Evolutionary conservation across 2,329 filamentous ascomycete genomes (phyloP).

Genomic region (Xylaria sp.): DNA sequence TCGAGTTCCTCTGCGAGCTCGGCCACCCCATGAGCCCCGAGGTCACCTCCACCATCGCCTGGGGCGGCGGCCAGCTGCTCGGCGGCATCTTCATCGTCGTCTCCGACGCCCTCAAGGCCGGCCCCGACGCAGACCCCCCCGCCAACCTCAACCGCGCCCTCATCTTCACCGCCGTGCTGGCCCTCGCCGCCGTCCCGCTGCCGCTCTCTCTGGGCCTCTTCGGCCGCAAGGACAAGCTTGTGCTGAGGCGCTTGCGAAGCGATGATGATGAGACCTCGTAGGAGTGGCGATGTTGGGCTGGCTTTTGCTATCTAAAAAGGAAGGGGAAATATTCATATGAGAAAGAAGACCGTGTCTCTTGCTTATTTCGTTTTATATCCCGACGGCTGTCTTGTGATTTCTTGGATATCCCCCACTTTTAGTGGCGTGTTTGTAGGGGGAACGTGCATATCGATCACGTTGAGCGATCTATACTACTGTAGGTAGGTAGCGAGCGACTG

Average conservation of each 20-base stretch:
- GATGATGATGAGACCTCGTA: conserved; percentile 51
- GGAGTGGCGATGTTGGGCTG: background rate
- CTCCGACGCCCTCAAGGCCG: conserved; percentile 76
- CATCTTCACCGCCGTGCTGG: conserved; percentile 81
- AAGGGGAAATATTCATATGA: too few species aligned
- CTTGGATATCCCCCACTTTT: background rate
- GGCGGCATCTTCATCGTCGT: conserved; percentile 87
- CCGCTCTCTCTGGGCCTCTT: conserved; percentile 77
- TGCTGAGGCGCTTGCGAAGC: conserved; percentile 60
- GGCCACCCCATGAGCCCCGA: conserved; percentile 89
- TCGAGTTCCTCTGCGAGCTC: conserved; percentile 89
- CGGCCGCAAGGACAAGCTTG: conserved; percentile 65
- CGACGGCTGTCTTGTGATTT: background rate
- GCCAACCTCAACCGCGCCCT: conserved; percentile 78
- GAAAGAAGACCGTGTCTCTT: background rate
- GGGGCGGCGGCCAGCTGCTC: conserved; percentile 86
- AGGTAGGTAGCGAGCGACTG: background rate
- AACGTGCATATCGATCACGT: background rate
- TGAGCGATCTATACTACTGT: too few species aligned
- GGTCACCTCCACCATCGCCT: conserved; percentile 83
- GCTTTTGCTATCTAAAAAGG: conserved; percentile 10
- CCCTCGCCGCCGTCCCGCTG: conserved; percentile 70
- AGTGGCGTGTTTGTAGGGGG: background rate
- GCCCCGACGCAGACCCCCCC: conserved; percentile 65
- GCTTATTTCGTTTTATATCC: background rate